These are phyloP conservation scores for Chenopodium album DNA, from an alignment of 148 eudicot species.

Conservation along the genomic window DNA sequence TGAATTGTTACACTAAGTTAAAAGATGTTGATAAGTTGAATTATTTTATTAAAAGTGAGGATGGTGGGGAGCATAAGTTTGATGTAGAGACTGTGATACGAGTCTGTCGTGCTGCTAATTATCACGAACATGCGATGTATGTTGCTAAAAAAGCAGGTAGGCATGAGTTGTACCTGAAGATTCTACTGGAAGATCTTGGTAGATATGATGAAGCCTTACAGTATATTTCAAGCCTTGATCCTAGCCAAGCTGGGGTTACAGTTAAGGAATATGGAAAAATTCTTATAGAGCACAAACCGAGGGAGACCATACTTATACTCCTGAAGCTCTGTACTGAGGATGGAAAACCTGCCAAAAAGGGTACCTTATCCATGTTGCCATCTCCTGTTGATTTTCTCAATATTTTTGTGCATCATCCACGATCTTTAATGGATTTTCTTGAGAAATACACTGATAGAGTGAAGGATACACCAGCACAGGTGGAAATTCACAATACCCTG, in stretches of 20 bases:
- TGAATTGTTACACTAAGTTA: conserved; percentile 92
- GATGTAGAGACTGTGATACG: conserved; percentile 97
- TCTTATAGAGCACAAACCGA: conserved; percentile 89
- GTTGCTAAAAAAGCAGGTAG: conserved; percentile 95
- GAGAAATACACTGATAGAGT: conserved; percentile 86
- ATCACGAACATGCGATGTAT: conserved; percentile 99
- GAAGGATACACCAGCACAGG: conserved; percentile 93
- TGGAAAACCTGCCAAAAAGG: conserved; percentile 53
- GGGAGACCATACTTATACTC: conserved; percentile 75
- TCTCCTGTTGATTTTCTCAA: conserved; percentile 97
- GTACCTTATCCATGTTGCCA: conserved; percentile 73
- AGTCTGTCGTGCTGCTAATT: conserved; percentile 95
- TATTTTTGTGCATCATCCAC: conserved; percentile 86
- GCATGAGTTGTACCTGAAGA: conserved; percentile 94
- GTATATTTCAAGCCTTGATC: conserved; percentile 82
- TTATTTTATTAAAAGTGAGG: conserved; percentile 82
- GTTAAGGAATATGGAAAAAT: conserved; percentile 92
- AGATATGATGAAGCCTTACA: conserved; percentile 91
- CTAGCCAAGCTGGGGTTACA: conserved; percentile 93
- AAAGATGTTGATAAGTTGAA: conserved; percentile 94
- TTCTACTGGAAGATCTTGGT: conserved; percentile 89
- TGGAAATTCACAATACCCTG: conserved; percentile 87
- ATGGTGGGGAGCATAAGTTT: conserved; percentile 83
- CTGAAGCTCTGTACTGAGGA: conserved; percentile 95
- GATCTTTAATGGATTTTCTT: conserved; percentile 81